A percentile compares a stretch with the other conserved stretches of the same genome.
These are phyloP conservation scores for Corchorus capsularis DNA, from an alignment of 345 rosid species.

Conservation along the genomic window DNA sequence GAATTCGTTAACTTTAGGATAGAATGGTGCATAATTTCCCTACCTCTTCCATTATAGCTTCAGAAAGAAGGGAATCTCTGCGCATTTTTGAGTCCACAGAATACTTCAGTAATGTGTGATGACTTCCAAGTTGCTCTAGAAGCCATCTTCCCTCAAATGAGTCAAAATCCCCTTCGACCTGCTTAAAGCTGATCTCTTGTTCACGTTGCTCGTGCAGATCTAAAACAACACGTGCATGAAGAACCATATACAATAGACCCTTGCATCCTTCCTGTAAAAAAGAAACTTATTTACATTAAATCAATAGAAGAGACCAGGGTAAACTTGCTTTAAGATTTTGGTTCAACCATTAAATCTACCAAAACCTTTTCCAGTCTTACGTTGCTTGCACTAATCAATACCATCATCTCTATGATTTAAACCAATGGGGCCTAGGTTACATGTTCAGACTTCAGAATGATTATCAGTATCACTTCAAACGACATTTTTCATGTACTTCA, in stretches of 20 bases:
- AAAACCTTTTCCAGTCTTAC: background rate
- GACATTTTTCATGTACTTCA: background rate
- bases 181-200: conserved; percentile 84
- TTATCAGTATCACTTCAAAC: background rate
- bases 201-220: conserved; percentile 81
- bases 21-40: background rate
- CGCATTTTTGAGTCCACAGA: conserved; percentile 90
- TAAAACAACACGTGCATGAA: conserved; percentile 92
- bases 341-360: background rate
- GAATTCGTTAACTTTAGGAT: background rate
- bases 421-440: background rate
- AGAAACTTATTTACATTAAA: background rate
- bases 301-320: background rate
- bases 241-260: conserved; percentile 92
- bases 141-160: conserved; percentile 94
- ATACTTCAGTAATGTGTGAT: conserved; percentile 89
- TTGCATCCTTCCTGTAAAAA: conserved; percentile 89
- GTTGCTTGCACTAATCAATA: background rate
- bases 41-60: conserved; percentile 99
- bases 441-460: background rate
- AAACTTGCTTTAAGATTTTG: background rate
- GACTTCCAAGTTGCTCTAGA: conserved; percentile 85
- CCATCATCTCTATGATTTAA: background rate
- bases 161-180: conserved; percentile 94
- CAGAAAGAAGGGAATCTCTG: conserved; percentile 84